Base-by-base conservation (phyloP, 2,329 filamentous ascomycete genomes). In the Fusarium abutilonis region DNA sequence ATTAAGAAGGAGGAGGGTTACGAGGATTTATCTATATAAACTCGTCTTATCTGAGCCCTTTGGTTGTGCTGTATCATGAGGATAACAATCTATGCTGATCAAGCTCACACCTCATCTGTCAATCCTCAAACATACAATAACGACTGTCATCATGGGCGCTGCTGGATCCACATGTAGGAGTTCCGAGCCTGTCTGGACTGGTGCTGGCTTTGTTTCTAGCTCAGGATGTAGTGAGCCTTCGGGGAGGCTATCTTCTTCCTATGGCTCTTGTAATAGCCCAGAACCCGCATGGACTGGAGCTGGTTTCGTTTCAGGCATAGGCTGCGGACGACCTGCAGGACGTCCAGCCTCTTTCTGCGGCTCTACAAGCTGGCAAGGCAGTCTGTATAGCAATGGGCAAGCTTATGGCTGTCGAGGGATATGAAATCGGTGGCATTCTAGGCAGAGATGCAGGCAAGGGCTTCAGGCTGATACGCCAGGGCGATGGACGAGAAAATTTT, bases 361-460 rank as follows among this genome's bases (percentile, higher is more conserved):
- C 13, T 34, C 23, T 19, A 26, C 38, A 19, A 23, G 29, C n/a
- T 55, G 40, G 34, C 26, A 46, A 26, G 21, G 36, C 10, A 28
- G 6, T 9, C 29, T 19, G 9, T 42, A 42, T 19, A 48, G 21
- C 29, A 48, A 40, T 11, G 36, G 29, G 11, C 51, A 41, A 36
- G 13, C 36, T 8, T 36, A 48, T 29, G 36, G 43, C 23, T 29
- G 42, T 11, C 41, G 44, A 23, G 28, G 39, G 36, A 45, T 29
- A 32, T 6, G 41, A 51, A 13, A 29, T 52, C 14, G 43, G 54
- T 13, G 6, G 40, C 14, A 28, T 46, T 17, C 35, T 38, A 7
- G 34, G 52, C 11, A 40, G 39, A 36, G 43, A 44, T n/a, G 51
- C 17, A 21, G 52, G 52, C 11, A 45, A 45, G 13, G 36, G 45